Base-by-base conservation (phyloP, 2,329 filamentous ascomycete genomes). In the Macrophomina tecta region DNA sequence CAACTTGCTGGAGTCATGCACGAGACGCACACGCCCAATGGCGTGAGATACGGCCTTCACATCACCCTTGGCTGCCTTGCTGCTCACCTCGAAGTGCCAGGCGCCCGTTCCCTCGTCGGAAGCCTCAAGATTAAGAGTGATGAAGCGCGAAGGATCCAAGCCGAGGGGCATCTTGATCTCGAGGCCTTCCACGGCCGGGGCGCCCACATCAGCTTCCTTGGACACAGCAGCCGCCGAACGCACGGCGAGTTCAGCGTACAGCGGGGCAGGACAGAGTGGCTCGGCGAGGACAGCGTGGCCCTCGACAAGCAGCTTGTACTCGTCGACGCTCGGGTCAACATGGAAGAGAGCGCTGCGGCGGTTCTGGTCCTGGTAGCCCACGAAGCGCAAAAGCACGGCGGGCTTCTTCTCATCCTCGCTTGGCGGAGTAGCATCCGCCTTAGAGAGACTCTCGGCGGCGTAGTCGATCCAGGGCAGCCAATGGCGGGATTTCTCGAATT, bases 231-330 rank as follows among this genome's bases (percentile, higher is more conserved):
- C 46, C 7, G 46, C 46, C 8, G 46, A 9, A 16, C 46, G 46
- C 46, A 28, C 18, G 46, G 46, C 46, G 8, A 49, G 46, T 18
- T 49, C 46, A 67, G 72, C 68, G 42, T 72, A 70, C 69, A 72
- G 65, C 4, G 71, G 68, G 18, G 71, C 69, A 2, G 71, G 71
- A 36, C 69, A 73, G 8, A 72, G 68, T 30, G 68, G 64, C 4
- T 66, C 61, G 16, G 64, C 64, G 11, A 68, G 63, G 16, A 73
- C 70, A 14, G 70, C 70, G 64, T 72, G 71, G 18, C 70, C 71
- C 12, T 45, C 51, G 32, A 72, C 68, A 30, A 68, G 45, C 23
- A 68, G 49, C 4, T 45, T 48, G 45, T 71, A 72, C 5, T 68
- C 32, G 11, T 61, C 34, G 46, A 7, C 63, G 23, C 38, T 67